A percentile compares a stretch with the other conserved stretches of the same genome.
Conservation (phyloP, 2,329 filamentous ascomycete genomes). For the Botryotinia convoluta region DNA sequence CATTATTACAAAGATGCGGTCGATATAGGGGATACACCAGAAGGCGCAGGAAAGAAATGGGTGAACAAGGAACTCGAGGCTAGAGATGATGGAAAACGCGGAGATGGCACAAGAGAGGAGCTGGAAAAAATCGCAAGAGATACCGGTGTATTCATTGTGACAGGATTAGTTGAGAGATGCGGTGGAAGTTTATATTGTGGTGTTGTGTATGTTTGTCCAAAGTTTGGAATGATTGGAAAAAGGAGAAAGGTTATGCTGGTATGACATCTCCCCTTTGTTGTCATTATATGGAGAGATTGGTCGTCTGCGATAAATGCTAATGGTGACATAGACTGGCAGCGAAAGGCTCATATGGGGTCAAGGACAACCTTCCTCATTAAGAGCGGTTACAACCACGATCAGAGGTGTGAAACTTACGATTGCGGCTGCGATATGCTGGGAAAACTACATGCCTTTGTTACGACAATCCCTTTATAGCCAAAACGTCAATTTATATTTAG, state of each 20-base stretch:
- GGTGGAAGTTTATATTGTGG: constrained; percentile 84
- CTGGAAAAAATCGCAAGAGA: constrained; percentile 73
- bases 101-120: constrained; percentile 76
- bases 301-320: constrained; percentile 14
- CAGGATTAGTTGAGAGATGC: constrained; percentile 74
- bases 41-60: constrained; percentile 72
- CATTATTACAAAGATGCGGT: constrained; percentile 75
- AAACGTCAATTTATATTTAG: constrained; percentile 88
- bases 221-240: constrained; percentile 73
- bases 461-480: constrained; percentile 82
- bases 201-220: constrained; percentile 78
- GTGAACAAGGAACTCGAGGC: constrained; percentile 59
- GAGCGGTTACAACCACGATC: constrained; percentile 75
- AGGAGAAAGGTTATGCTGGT: constrained; percentile 89
- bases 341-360: constrained; percentile 89
- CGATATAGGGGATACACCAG: constrained; percentile 76
- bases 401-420: constrained; percentile 77
- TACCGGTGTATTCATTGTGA: constrained; percentile 78
- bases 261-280: constrained; percentile 37
- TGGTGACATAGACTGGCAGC: constrained; percentile 56
- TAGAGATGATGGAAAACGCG: constrained; percentile 48
- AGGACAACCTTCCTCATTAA: constrained; percentile 73
- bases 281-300: not conserved
- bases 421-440: constrained; percentile 90
- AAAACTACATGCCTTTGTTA: constrained; percentile 91